Conservation (phyloP, 129 eudicot species). For the Deinandra increscens region DNA sequence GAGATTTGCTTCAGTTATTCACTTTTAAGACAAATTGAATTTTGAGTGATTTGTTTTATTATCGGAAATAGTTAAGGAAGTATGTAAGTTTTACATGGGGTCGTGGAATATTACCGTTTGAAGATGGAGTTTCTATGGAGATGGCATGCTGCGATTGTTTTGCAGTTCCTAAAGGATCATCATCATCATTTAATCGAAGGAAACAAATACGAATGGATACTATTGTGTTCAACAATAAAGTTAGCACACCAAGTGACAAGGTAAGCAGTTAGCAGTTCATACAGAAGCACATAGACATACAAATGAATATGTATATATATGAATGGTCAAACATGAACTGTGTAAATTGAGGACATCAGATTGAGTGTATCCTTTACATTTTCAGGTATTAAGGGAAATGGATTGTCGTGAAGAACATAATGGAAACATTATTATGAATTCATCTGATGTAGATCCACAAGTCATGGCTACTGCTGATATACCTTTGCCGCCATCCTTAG, state of each 20-base stretch:
- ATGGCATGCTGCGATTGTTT: conserved; percentile 45
- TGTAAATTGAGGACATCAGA: neutral
- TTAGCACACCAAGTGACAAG: conserved; percentile 35
- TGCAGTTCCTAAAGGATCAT: conserved; percentile 35
- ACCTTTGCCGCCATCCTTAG: conserved; percentile 54
- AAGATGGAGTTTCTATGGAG: conserved; percentile 20
- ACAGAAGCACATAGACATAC: neutral
- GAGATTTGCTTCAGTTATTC: neutral
- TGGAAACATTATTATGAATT: conserved; percentile 20
- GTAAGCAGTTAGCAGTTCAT: conserved; percentile 33
- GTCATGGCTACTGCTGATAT: conserved; percentile 18
- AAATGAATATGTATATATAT: conserved; percentile 1
- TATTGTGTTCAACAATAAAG: conserved; percentile 48
- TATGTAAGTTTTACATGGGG: conserved; percentile 83
- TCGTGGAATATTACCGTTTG: conserved; percentile 46
- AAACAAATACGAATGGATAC: conserved; percentile 31
- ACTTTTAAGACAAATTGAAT: neutral
- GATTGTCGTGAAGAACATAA: conserved; percentile 19
- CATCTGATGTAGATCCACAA: conserved; percentile 1
- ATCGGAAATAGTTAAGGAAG: conserved; percentile 62
- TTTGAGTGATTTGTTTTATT: neutral
- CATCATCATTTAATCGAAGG: conserved; percentile 38
- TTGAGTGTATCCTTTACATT: neutral
- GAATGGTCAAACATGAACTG: neutral
- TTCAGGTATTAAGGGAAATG: conserved; percentile 19